Evolutionary conservation across 169 alveolate species (phyloP).

Genomic region (Amoebophrya sp.): DNA sequence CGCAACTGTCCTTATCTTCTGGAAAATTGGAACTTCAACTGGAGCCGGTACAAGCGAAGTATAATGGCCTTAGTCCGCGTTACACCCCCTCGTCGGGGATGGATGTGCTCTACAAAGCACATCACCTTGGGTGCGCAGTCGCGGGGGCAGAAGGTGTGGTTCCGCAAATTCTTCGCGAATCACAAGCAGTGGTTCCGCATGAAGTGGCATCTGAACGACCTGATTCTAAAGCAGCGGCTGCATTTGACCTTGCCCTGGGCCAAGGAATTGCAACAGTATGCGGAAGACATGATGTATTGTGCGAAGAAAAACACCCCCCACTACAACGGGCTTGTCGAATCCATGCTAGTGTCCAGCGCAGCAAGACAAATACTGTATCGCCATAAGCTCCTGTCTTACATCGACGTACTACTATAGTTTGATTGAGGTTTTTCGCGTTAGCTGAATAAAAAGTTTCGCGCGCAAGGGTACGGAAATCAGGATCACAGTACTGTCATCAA

Average conservation of each 20-base stretch:
- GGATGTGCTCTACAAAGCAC: conserved; percentile 16
- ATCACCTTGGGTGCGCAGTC: neutral
- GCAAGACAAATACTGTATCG: conserved; percentile 58
- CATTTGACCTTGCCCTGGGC: conserved; percentile 70
- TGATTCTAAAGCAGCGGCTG: conserved; percentile 56
- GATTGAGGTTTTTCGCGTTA: no score
- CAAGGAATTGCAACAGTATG: conserved; percentile 75
- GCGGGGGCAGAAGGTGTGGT: neutral
- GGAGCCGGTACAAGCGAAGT: no score
- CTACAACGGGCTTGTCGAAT: conserved; percentile 57
- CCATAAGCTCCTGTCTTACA: no score
- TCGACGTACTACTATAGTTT: no score
- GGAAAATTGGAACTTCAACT: no score
- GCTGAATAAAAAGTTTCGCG: no score
- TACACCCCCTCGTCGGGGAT: neutral
- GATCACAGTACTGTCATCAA: no score
- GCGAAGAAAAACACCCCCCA: conserved; percentile 58
- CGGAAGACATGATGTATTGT: conserved; percentile 68
- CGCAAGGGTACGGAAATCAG: no score
- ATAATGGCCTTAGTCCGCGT: no score
- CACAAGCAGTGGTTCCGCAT: neutral
- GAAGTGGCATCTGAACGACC: neutral
- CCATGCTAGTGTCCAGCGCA: conserved; percentile 69
- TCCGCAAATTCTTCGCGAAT: neutral
- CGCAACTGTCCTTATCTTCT: no score